Conservation (phyloP, 768 basidiomycete species). For the Phaeolepiota aurea region DNA sequence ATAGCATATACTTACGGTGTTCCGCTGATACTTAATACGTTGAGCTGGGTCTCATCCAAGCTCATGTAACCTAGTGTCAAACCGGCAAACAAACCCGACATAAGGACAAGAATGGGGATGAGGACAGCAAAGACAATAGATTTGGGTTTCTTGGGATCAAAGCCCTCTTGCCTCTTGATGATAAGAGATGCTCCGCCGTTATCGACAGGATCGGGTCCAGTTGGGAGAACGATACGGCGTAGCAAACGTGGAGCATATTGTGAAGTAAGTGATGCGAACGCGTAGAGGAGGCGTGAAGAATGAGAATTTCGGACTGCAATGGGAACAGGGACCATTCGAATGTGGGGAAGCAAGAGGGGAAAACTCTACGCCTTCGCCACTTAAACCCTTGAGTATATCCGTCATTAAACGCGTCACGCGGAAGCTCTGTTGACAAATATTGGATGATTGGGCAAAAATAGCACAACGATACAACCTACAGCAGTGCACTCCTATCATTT, state of each 20-base stretch:
- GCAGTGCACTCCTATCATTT: no score
- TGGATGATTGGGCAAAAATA: no score
- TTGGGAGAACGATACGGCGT: conserved; percentile 12
- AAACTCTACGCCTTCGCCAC: neutral
- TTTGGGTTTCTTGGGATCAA: conserved; percentile 20
- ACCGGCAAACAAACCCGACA: conserved; percentile 87
- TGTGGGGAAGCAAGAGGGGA: conserved; percentile 8
- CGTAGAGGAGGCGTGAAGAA: conserved; percentile 36
- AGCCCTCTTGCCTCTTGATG: conserved; percentile 17
- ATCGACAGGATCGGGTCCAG: neutral
- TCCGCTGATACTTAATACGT: conserved; percentile 79
- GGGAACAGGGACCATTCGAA: conserved; percentile 39
- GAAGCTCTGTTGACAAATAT: no score
- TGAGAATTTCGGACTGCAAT: conserved; percentile 21
- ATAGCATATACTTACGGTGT: conserved; percentile 47
- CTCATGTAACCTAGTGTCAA: conserved; percentile 90
- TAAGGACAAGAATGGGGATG: conserved; percentile 76
- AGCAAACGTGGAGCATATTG: conserved; percentile 36
- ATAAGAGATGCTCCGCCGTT: conserved; percentile 7
- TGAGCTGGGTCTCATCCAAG: conserved; percentile 86
- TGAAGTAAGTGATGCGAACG: conserved; percentile 31
- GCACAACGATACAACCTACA: no score
- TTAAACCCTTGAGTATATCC: neutral
- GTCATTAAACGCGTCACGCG: no score
- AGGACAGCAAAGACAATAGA: conserved; percentile 40